Percentiles rank a stretch among this genome's conserved stretches.
These are phyloP conservation scores for Pulveroboletus sp. DNA, from an alignment of 768 basidiomycete genomes.

Conservation along the genomic window DNA sequence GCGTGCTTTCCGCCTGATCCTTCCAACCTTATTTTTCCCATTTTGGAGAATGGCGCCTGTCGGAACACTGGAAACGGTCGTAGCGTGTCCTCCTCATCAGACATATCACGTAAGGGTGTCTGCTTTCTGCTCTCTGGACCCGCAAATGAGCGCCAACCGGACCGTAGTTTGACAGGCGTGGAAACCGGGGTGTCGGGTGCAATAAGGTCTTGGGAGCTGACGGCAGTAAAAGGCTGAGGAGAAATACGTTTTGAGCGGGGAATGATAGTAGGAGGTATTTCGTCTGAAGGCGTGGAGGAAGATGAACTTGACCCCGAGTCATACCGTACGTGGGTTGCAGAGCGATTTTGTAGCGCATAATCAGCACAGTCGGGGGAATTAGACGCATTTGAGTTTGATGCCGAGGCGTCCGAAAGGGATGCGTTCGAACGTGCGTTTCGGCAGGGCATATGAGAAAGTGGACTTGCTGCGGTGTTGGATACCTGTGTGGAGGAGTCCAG, in stretches of 20 bases:
- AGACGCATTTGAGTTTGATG: slow-evolving; percentile 7
- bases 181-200: slow-evolving; percentile 43
- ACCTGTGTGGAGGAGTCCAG: slow-evolving; percentile 27
- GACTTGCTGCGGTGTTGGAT: slow-evolving; percentile 54
- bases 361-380: slow-evolving; percentile 5
- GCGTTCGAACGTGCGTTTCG: slow-evolving; percentile 30
- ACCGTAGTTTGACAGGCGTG: slow-evolving; percentile 25
- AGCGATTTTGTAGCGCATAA: slow-evolving; percentile 2
- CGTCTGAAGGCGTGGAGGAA: slow-evolving; percentile 37
- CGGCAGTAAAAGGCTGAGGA: slow-evolving; percentile 22
- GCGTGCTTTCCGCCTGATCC: slow-evolving; percentile 16
- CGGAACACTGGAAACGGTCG: slow-evolving; percentile 21
- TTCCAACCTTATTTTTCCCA: slow-evolving; percentile 25
- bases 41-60: slow-evolving; percentile 17
- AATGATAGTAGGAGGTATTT: slow-evolving; percentile 32
- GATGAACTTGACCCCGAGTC: slow-evolving; percentile 36
- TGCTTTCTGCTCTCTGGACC: slow-evolving; percentile 15
- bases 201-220: slow-evolving; percentile 29
- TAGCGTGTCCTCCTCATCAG: slow-evolving; percentile 29
- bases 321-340: slow-evolving; percentile 9
- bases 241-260: slow-evolving; percentile 38
- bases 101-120: slow-evolving; percentile 23
- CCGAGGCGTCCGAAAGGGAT: slow-evolving; percentile 13
- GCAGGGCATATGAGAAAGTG: slow-evolving; percentile 65
- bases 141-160: slow-evolving; percentile 7